Percentiles rank a stretch among this genome's conserved stretches.
These are phyloP conservation scores for Aspergillus panamensis DNA, from an alignment of 495 filamentous ascomycete species.

Conservation along the genomic window DNA sequence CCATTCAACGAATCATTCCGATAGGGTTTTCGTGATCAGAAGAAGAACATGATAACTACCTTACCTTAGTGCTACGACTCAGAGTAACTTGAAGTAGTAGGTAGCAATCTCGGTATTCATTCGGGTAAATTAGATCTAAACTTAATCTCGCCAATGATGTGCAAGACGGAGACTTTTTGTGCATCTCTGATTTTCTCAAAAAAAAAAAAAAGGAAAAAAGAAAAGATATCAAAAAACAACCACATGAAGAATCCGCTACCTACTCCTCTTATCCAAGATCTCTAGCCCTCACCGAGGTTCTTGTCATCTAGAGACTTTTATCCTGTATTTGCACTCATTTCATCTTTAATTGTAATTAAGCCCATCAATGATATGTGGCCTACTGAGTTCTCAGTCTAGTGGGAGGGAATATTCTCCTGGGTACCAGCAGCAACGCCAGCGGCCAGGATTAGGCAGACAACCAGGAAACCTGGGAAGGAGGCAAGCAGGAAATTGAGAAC, in stretches of 20 bases:
- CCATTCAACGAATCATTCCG: not conserved
- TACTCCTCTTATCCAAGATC: not conserved
- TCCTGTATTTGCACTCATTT: too few species aligned
- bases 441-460: not conserved
- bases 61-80: not conserved
- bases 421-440: not conserved
- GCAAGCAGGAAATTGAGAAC: not conserved
- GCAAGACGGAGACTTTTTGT: conserved; percentile 2
- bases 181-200: conserved; percentile 2
- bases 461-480: not conserved
- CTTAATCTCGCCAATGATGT: conserved; percentile 16
- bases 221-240: not conserved
- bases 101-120: conserved; percentile 27
- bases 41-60: not conserved
- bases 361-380: not conserved
- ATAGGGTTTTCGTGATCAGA: not conserved
- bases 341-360: too few species aligned
- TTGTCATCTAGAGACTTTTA: not conserved
- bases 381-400: not conserved
- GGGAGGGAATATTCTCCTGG: not conserved
- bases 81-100: too few species aligned
- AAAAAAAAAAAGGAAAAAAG: not conserved
- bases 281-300: not conserved
- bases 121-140: conserved; percentile 31
- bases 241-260: not conserved